Percentiles rank a stretch among this genome's conserved stretches.
These are phyloP conservation scores for Saccharomycopsis sp. DNA, from an alignment of 805 yeast species.

Conservation along the genomic window DNA sequence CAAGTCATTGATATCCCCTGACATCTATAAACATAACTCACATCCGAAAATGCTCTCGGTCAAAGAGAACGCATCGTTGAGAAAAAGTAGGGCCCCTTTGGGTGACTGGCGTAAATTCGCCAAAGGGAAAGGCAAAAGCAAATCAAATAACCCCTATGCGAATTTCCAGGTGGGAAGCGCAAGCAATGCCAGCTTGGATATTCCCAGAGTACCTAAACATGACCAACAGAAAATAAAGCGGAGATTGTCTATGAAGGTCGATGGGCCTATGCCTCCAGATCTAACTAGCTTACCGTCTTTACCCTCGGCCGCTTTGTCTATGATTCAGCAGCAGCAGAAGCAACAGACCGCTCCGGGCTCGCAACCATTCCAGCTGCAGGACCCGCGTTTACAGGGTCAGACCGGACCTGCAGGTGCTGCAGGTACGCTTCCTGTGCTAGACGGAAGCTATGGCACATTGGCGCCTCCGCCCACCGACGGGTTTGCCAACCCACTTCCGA, in stretches of 20 bases:
- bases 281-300: constrained; percentile 17
- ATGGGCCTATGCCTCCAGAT: constrained; percentile 15
- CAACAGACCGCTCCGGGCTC: constrained; percentile 29
- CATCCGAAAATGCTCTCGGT: constrained; percentile 3
- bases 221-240: constrained; percentile 20
- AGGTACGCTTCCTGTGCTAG: constrained; percentile 18
- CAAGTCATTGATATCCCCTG: too few species aligned
- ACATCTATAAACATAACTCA: not conserved
- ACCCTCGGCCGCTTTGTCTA: constrained; percentile 13
- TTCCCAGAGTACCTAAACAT: constrained; percentile 17
- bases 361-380: constrained; percentile 10
- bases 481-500: constrained; percentile 4
- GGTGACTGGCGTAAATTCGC: constrained; percentile 21
- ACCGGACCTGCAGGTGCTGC: constrained; percentile 18
- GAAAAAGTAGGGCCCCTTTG: constrained; percentile 21
- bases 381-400: not conserved
- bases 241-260: constrained; percentile 17
- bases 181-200: not conserved
- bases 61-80: constrained; percentile 17
- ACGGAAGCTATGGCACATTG: not conserved
- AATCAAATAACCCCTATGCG: constrained; percentile 18
- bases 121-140: constrained; percentile 3
- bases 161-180: constrained; percentile 11
- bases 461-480: constrained; percentile 4
- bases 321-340: constrained; percentile 13